Base-by-base conservation (phyloP, 2,329 filamentous ascomycete genomes). In the Massarina eburnea region DNA sequence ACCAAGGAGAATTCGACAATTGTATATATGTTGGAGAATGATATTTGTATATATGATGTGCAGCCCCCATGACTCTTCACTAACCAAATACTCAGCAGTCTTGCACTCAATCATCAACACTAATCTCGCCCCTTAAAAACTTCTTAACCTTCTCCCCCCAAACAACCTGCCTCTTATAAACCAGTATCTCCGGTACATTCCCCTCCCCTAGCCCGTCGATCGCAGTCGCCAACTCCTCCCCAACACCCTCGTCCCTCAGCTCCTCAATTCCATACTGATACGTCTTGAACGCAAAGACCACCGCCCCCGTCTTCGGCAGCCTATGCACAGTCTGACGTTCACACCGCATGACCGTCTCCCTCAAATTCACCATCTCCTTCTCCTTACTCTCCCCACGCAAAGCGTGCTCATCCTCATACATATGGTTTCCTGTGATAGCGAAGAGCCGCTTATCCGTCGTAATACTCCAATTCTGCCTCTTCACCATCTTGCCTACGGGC, bases 231-330 rank as follows among this genome's bases (percentile, higher is more conserved):
- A 85, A 58, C 7, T 74, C 75, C 55, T 78, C 75, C 0, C 76
- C 81, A 60, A 61, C 62, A 0, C 81, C 82, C 48, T 85, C 81
- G 4, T 74, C 74, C 57, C 80, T 82, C 36, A 86, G 67, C 40
- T 81, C 72, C 30, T 55, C 54, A 7, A 86, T 61, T 1, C 75
- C 73, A 62, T 85, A 84, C 46, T 76, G 68, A 62, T 84, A 85
- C 14, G 83, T 85, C 64, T 84, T 83, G 62, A 85, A 81, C 0
- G 72, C 75, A 66, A 86, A 86, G 0, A 84, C 74, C 17, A 85
- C 39, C 7, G 80, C 81, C 41, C 72, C 71, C 0, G 73, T 78
- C 38, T 66, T 52, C 3, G 80, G 80, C 20, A 86, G 61, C 1
- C 83, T 74, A 67, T 84, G 81, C 26, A 86, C 62, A 1, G 80